Base-by-base conservation (phyloP, 139 green algal species). In the Nannochloris sp. region DNA sequence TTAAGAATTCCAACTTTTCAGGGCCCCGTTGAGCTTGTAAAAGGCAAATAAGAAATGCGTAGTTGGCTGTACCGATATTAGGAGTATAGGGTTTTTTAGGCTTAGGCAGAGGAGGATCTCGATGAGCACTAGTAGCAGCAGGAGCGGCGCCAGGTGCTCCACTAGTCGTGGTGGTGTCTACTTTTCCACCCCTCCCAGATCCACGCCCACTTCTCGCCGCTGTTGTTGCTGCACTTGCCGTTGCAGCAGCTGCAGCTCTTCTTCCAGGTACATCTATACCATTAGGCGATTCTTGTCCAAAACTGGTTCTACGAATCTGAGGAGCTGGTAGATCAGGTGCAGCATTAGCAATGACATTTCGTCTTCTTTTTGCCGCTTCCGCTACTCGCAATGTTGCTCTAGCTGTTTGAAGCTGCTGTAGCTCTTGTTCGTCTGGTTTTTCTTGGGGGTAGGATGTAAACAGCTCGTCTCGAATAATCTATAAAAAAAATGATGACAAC, bases 1-100 rank as follows among this genome's bases (percentile, higher is more conserved):
- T 70, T 56, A 87, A 64, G 29, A 60, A 51, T n/a, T 55, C 23
- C 42, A 36, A 14, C 36, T 34, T 36, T 15, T 64, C 31, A 14
- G 60, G 65, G 6, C 71, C 65, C 32, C 60, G 60, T 39, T 74
- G 64, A 12, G 59, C 71, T 39, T 68, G 46, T 19, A 71, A 54
- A 54, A 91, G 69, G 10, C 66, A 46, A 5, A 91, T 45, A 14
- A 92, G 37, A 66, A 92, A 89, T 36, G 83, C 82, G 57, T 87
- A 93, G 58, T 84, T 86, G 24, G 83, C 82, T 3, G 73, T 80
- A 24, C 82, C 76, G 30, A 81, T 53, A 3, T 61, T 34, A 4
- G 87, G 86, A 19, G 79, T 35, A 47, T 93, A 92, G 6, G 79
- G 53, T 44, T 83, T 82, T 8, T 36, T 32, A 3, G 23, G n/a